Base-by-base conservation (phyloP, 305 asterid species). In the Lippia alba region DNA sequence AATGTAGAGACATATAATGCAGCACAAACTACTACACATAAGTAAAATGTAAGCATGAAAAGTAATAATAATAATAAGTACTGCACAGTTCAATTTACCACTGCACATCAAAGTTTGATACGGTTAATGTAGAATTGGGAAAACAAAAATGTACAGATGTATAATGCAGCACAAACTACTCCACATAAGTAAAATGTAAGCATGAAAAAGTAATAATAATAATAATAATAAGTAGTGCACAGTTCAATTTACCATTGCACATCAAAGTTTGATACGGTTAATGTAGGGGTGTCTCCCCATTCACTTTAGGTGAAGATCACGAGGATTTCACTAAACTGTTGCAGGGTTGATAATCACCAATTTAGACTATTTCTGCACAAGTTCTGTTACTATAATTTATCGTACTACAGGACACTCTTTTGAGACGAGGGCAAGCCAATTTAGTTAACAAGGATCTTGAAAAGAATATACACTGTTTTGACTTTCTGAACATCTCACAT, bases 161-260 rank as follows among this genome's bases (percentile, higher is more conserved):
- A 64, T 24, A 66, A 32, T 61, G 56, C 17, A 57, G 50, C 56
- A 71, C 9, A 12, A 46, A 56, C 59, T 32, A 24, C 30, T 24
- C 1, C 30, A 24, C 30, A 1, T 24, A 24, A 24, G 30, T 24
- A 24, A 24, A 24, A 24, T 24, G 30, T 24, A 24, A 24, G 30
- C 30, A 24, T 24, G 30, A n/a, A 24, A 24, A 41, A 62, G 48
- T 30, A 46, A 24, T 24, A 24, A 24, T 24, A 34, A 45, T 56
- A 45, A n/a, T n/a, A 45, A 50, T n/a, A n/a, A n/a, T 55, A 45
- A 50, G 70, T 61, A 55, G 40, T 14, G 41, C 12, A 17, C 15
- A 33, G 30, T 24, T 72, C 45, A 40, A 18, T 17, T 20, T 49
- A 58, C 32, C 19, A 65, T 44, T 34, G 61, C 40, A 12, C 39